Evolutionary conservation across 2,329 filamentous ascomycete species (phyloP).

Genomic region (Passalora sequoiae): DNA sequence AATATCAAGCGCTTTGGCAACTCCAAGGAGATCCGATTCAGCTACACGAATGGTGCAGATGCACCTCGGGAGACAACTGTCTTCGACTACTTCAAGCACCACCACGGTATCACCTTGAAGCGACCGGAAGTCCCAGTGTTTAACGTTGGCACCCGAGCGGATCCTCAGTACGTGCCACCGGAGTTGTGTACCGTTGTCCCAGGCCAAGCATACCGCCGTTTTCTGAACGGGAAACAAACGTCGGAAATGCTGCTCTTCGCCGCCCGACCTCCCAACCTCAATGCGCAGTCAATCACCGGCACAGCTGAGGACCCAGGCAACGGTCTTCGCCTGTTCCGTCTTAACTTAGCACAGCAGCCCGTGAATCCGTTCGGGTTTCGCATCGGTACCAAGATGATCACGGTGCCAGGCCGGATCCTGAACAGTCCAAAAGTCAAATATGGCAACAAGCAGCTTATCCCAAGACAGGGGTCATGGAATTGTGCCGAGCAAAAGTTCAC

Average conservation of each 20-base stretch:
- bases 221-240: conserved; percentile 58
- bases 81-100: conserved; percentile 45
- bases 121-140: conserved; percentile 52
- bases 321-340: conserved; percentile 54
- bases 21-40: conserved; percentile 51
- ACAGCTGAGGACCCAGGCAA: conserved; percentile 35
- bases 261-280: conserved; percentile 60
- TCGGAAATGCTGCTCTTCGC: conserved; percentile 67
- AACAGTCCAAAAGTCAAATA: conserved; percentile 59
- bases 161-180: conserved; percentile 61
- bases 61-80: conserved; percentile 45
- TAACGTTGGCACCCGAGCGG: conserved; percentile 57
- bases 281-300: conserved; percentile 59
- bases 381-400: conserved; percentile 59
- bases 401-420: conserved; percentile 67
- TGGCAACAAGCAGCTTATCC: conserved; percentile 14
- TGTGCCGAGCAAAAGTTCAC: conserved; percentile 49
- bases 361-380: conserved; percentile 56
- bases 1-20: conserved; percentile 26
- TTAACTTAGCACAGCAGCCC: conserved; percentile 32
- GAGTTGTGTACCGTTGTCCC: conserved; percentile 60
- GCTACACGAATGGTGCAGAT: conserved; percentile 16
- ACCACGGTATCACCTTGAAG: conserved; percentile 38
- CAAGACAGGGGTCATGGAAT: conserved; percentile 32
- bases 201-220: conserved; percentile 59